Conservation (phyloP, 306 rosid genomes). For the Cucumis hystrix region DNA sequence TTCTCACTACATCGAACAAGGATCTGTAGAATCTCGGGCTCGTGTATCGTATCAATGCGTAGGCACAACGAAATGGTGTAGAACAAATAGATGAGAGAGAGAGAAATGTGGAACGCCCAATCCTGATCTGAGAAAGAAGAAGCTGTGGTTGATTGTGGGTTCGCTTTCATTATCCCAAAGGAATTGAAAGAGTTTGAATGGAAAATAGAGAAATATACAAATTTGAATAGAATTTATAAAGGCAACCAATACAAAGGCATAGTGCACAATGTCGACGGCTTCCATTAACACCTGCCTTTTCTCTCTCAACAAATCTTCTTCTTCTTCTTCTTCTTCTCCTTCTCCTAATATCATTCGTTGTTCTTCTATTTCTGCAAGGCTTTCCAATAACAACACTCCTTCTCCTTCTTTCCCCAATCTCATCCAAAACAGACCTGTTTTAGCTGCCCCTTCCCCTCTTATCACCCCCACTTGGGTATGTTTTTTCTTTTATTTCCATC, state of each 20-base stretch:
- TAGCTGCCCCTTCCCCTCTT: slow-evolving; percentile 60
- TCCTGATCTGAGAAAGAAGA: slow-evolving; percentile 62
- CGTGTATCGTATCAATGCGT: too few relatives aligned
- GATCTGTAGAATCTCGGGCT: too few relatives aligned
- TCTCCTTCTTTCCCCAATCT: slow-evolving; percentile 44
- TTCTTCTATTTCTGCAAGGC: slow-evolving; percentile 17
- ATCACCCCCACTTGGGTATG: slow-evolving; percentile 65
- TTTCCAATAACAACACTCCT: slow-evolving; percentile 4
- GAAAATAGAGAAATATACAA: too few relatives aligned
- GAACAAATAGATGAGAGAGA: too few relatives aligned
- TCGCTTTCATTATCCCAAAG: slow-evolving; percentile 56
- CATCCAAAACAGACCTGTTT: slow-evolving; percentile 71
- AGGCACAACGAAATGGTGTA: too few relatives aligned
- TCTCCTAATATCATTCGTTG: slow-evolving; percentile 2
- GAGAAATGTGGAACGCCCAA: slow-evolving; percentile 42
- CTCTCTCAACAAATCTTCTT: slow-evolving; percentile 30
- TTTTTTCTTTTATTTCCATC: background rate
- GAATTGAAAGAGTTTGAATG: background rate
- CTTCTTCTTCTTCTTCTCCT: background rate
- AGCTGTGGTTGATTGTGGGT: slow-evolving; percentile 46
- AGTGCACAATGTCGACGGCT: slow-evolving; percentile 63
- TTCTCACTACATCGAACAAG: too few relatives aligned
- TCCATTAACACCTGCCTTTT: slow-evolving; percentile 40
- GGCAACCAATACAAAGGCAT: background rate
- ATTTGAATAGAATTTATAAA: slow-evolving; percentile 6